These are phyloP conservation scores for Leishmania lainsoni DNA, from an alignment of 208 protist species.

Conservation along the genomic window DNA sequence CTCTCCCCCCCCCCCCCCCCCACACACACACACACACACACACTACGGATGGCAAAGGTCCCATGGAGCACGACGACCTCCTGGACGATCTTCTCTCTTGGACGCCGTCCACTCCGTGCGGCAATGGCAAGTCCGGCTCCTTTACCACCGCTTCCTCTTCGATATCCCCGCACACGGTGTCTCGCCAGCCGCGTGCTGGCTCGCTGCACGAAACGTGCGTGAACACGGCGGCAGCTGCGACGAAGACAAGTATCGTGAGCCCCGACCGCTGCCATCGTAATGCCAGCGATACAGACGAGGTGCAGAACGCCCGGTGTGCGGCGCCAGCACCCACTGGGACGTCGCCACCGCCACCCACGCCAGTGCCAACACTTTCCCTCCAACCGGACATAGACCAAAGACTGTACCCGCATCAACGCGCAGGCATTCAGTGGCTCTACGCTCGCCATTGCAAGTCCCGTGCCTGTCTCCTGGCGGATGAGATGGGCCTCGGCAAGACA, in stretches of 20 bases:
- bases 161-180: conserved; percentile 1
- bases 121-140: conserved; percentile 11
- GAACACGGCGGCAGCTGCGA: conserved; percentile 8
- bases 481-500: conserved; percentile 98
- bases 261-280: neutral
- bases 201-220: conserved; percentile 27
- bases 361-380: conserved; percentile 9
- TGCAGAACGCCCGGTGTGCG: neutral
- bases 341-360: neutral
- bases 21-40: neutral
- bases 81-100: conserved; percentile 78
- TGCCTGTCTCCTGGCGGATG: conserved; percentile 97
- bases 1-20: neutral
- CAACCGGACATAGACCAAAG: conserved; percentile 32
- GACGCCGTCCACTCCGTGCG: conserved; percentile 9
- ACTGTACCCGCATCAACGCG: conserved; percentile 95
- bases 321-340: neutral
- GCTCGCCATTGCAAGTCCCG: conserved; percentile 90
- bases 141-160: conserved; percentile 6
- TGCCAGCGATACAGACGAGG: conserved; percentile 1
- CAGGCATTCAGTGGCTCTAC: conserved; percentile 96
- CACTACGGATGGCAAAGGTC: neutral
- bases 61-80: conserved; percentile 52
- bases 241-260: neutral
- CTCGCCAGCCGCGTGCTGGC: neutral